Evolutionary conservation across 139 green algal species (phyloP).

Genomic region (Klebsormidium nitens): DNA sequence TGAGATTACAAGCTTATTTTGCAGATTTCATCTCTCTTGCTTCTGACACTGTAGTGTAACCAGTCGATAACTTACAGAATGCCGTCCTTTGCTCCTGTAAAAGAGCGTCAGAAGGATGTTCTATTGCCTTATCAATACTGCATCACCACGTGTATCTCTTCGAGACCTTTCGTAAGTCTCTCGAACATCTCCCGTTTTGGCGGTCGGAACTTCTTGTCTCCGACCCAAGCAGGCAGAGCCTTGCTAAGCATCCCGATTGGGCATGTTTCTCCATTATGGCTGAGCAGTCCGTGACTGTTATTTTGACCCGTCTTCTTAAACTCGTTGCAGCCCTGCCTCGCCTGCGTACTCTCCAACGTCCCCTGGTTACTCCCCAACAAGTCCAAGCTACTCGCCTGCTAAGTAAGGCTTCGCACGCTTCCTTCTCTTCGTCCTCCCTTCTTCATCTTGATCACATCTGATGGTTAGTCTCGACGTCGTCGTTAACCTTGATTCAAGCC

Average conservation of each 20-base stretch:
- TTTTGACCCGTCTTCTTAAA: slow-evolving; percentile 13
- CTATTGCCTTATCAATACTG: too few relatives aligned
- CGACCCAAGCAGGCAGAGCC: slow-evolving; percentile 47
- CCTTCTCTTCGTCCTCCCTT: too few relatives aligned
- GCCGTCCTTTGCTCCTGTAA: too few relatives aligned
- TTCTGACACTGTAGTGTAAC: slow-evolving; percentile 30
- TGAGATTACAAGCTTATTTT: not conserved
- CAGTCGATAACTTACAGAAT: slow-evolving; percentile 28
- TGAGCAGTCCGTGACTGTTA: too few relatives aligned
- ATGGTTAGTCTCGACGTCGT: too few relatives aligned
- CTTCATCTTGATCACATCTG: too few relatives aligned
- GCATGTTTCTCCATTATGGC: too few relatives aligned
- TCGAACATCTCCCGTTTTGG: slow-evolving; percentile 63
- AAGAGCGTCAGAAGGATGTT: too few relatives aligned
- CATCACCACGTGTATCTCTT: slow-evolving; percentile 43
- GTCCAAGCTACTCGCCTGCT: too few relatives aligned
- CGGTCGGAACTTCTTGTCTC: slow-evolving; percentile 57
- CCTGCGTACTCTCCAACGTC: slow-evolving; percentile 58
- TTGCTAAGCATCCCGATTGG: slow-evolving; percentile 57
- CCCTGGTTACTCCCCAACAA: slow-evolving; percentile 47
- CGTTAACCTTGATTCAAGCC: too few relatives aligned
- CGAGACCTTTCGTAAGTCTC: slow-evolving; percentile 24
- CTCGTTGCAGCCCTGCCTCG: slow-evolving; percentile 50
- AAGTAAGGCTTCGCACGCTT: too few relatives aligned
- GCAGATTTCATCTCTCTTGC: not conserved